Base-by-base conservation (phyloP, 495 filamentous ascomycete species). In the Rusavskia elegans region DNA sequence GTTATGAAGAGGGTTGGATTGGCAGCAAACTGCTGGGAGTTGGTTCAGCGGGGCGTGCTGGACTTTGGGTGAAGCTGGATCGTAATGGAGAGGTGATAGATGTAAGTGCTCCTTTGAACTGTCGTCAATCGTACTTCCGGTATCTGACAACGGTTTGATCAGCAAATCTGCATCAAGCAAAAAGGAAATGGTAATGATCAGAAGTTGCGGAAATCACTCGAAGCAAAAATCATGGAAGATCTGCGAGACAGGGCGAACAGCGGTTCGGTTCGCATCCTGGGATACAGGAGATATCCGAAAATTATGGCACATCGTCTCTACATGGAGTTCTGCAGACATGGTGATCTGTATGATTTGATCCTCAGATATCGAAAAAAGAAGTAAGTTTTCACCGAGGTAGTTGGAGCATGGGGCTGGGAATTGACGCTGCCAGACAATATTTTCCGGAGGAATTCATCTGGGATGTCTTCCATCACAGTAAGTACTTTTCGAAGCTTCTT, bases 91-190 rank as follows among this genome's bases (percentile, higher is more conserved):
- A 27, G 10, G 38, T 55, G 1, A 48, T 58, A 32, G 52, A 60
- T 29, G 52, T 60, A 55, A 29, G 48, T 45, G 3, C 21, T 1
- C n/a, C 13, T 21, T 2, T 6, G 2, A 1, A 3, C 13, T 42
- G 20, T 19, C 14, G 3, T 40, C 13, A 40, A 40, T 30, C 8
- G 29, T 30, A 30, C 8, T 30, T 30, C 8, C 8, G 29, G 3
- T 4, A 30, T 30, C 29, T 30, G 29, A 30, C 29, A 30, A 30
- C 29, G 29, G 29, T 30, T 4, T 30, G 4, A 11, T 17, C 7
- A 56, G 54, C 44, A 53, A 57, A 36, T 57, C 14, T 45, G 51
- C 9, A 54, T 57, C 19, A 54, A 57, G 36, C 55, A 57, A 29
- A 55, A 25, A 7, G 27, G 27, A 3, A 8, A 17, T 1, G 5